Evolutionary conservation across 352 stramenopile genomes (phyloP), one percentile per base, ranked within the genome.

Genomic region (Pythium dissotocum): DNA sequence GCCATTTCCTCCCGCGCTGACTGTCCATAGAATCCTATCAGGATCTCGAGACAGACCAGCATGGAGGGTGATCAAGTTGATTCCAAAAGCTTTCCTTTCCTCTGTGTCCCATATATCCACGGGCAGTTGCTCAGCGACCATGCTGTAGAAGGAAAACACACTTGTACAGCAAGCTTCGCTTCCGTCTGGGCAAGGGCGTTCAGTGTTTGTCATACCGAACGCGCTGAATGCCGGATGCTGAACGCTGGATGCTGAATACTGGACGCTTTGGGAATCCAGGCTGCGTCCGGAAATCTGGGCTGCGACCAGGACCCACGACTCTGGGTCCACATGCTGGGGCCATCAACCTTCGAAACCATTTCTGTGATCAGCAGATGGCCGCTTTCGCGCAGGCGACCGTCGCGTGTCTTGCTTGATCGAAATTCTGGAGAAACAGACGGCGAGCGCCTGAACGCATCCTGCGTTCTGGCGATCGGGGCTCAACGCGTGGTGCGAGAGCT

Each of bases 351-450:
- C 18, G 14, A 53, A 16, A 16, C 10, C 8, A 32, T 32, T 28
- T 32, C 36, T 16, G 28, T 9, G 49, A 21, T 3, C 5, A 42
- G 32, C 54, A 44, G 32, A 6, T 44, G 36, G 54, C 21, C 16
- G 52, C 13, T 14, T 30, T 24, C 28, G 33, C 52, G 52, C 52
- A 58, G 52, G 52, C 33, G 52, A 42, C 18, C 52, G 52, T 58
- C 28, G 52, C 52, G 28, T 58, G 52, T 53, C 46, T 30, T 30
- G 14, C 51, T 67, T 56, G 61, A 67, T 67, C 52, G 51, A 61
- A 61, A 44, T 67, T 67, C 61, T 54, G 24, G 13, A 18, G 38
- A 55, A 67, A 56, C 61, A 67, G 49, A 36, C 52, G 61, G 48
- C n/a, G 36, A 30, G 30, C 33, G n/a, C 10, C 26, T 13, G 16